A percentile compares a stretch with the other conserved stretches of the same genome.
Evolutionary conservation across 2,329 filamentous ascomycete species (phyloP).

Genomic region (Zalaria sp.): DNA sequence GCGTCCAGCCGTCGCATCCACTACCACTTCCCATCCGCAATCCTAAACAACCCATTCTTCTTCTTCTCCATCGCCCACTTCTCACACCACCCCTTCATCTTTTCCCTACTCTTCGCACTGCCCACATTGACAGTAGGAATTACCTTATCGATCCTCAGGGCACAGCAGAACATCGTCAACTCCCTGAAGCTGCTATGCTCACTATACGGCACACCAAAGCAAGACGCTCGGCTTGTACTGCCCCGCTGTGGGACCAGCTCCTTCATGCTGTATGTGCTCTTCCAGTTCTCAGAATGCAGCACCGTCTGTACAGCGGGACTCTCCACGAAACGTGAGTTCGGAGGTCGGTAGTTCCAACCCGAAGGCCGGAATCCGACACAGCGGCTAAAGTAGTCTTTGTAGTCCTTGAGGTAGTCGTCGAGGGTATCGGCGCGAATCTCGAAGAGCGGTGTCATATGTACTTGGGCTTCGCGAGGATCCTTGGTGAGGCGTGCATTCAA

Average conservation of each 20-base stretch:
- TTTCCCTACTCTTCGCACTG: conserved; percentile 46
- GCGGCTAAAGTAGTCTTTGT: conserved; percentile 69
- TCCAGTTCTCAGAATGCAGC: conserved; percentile 58
- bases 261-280: conserved; percentile 52
- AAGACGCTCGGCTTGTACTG: conserved; percentile 67
- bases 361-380: conserved; percentile 85
- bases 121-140: conserved; percentile 90
- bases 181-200: conserved; percentile 94
- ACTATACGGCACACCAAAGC: conserved; percentile 88
- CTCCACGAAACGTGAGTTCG: conserved; percentile 46
- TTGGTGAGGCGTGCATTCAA: conserved; percentile 63
- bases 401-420: conserved; percentile 70
- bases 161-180: conserved; percentile 83
- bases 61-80: conserved; percentile 48
- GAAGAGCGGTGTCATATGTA: conserved; percentile 95
- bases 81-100: conserved; percentile 54
- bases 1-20: too few species aligned
- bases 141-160: conserved; percentile 72
- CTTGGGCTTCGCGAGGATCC: conserved; percentile 72
- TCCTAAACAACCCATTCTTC: conserved; percentile 44
- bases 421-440: conserved; percentile 87
- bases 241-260: conserved; percentile 74
- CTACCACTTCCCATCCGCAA: conserved; percentile 14
- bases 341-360: conserved; percentile 83
- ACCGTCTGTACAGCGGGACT: conserved; percentile 51